Percentiles rank a stretch among this genome's conserved stretches.
Evolutionary conservation across 805 yeast genomes (phyloP).

Genomic region (Wickerhamiella parazyma): DNA sequence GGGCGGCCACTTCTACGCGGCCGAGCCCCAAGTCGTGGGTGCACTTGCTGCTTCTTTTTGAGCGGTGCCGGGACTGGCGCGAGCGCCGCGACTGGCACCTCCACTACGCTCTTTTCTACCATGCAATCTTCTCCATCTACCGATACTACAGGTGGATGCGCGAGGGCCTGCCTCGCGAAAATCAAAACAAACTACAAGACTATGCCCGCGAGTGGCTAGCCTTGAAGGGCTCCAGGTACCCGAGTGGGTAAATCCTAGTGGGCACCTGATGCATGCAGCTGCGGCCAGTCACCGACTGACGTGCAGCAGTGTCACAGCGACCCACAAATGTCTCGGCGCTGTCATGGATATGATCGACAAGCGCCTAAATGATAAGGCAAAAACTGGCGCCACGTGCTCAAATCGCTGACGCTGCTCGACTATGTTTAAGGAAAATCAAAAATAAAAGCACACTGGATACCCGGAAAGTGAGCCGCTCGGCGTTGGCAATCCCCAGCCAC

Average conservation of each 20-base stretch:
- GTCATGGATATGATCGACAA: slow-evolving; percentile 91
- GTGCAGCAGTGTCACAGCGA: too few relatives aligned
- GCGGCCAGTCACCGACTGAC: too few relatives aligned
- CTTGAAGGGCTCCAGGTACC: too few relatives aligned
- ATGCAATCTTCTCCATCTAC: neutral
- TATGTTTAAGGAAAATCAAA: too few relatives aligned
- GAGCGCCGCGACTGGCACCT: neutral
- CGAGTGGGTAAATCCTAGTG: too few relatives aligned
- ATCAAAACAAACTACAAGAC: neutral
- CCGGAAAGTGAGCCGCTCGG: too few relatives aligned
- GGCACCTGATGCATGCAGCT: too few relatives aligned
- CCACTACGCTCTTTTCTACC: neutral
- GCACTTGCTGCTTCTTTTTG: neutral
- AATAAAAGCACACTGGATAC: too few relatives aligned
- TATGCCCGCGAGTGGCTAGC: neutral
- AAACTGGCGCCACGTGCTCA: slow-evolving; percentile 93
- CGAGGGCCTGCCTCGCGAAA: neutral
- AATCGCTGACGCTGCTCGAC: slow-evolving; percentile 78
- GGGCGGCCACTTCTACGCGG: neutral
- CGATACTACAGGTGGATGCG: neutral
- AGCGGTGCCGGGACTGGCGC: neutral
- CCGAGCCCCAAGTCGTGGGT: neutral
- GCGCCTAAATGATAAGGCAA: slow-evolving; percentile 85
- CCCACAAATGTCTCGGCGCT: too few relatives aligned
- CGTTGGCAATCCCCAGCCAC: too few relatives aligned